These are phyloP conservation scores for Nicotiana undulata DNA, from an alignment of 257 asterid species.

Conservation along the genomic window DNA sequence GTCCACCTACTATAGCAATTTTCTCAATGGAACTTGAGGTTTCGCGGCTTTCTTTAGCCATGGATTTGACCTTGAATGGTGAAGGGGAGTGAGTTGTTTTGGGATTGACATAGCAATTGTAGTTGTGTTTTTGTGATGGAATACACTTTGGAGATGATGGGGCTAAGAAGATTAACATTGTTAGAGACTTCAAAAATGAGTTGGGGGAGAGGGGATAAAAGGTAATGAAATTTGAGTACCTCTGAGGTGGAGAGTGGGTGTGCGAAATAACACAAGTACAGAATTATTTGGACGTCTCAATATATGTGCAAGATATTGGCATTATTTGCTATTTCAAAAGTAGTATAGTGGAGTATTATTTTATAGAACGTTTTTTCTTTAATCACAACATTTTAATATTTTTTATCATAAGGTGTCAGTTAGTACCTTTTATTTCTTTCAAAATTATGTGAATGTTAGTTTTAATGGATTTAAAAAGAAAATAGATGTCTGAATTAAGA, in stretches of 20 bases:
- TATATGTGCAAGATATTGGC: background rate
- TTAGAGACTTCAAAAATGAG: slow-evolving; percentile 11
- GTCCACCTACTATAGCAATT: slow-evolving; percentile 48
- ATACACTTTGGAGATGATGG: slow-evolving; percentile 9
- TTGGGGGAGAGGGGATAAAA: background rate
- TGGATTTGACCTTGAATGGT: slow-evolving; percentile 22
- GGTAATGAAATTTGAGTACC: background rate
- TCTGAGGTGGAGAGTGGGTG: background rate
- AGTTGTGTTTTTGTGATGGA: background rate
- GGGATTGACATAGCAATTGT: background rate
- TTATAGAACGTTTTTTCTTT: too few relatives aligned
- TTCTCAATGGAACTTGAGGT: slow-evolving; percentile 30
- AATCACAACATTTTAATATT: too few relatives aligned
- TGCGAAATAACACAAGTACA: background rate
- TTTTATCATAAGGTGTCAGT: too few relatives aligned
- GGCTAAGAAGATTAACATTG: slow-evolving; percentile 22
- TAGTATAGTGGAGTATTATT: too few relatives aligned
- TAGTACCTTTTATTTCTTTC: too few relatives aligned
- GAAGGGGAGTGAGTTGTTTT: background rate
- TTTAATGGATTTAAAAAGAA: too few relatives aligned
- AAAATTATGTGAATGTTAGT: too few relatives aligned
- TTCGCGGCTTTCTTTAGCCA: slow-evolving; percentile 47
- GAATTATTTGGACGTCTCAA: background rate
- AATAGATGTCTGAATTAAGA: too few relatives aligned
- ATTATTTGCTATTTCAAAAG: too few relatives aligned